Base-by-base conservation (phyloP, 805 yeast genomes). In the Dipodascus geniculatus region DNA sequence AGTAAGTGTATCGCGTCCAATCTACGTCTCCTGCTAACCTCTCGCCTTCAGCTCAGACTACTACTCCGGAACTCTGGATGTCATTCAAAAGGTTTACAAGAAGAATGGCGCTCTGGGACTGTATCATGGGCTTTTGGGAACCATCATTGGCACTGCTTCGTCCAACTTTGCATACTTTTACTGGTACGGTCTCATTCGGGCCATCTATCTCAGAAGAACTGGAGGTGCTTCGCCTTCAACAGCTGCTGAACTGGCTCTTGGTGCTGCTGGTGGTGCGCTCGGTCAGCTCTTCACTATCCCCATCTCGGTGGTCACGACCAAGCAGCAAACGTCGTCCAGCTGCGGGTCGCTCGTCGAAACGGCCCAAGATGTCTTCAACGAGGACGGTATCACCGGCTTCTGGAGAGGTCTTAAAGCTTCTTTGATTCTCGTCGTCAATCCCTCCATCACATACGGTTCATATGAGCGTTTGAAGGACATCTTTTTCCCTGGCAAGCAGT, bases 331-430 rank as follows among this genome's bases (percentile, higher is more conserved):
- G 2, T 14, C 24, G 3, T 3, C 6, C 4, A 17, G 4, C 19
- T 22, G 48, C 42, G 48, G 50, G 42, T 28, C 53, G 53, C 70
- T 80, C n/a, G 48, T 70, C 2, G 65, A 64, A 17, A 68, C 78
- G 3, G 76, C 77, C 9, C 58, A 74, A 55, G 78, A 80, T 51
- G 80, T 86, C 51, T 66, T 79, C 38, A 69, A 71, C 20, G 80
- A 80, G 23, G 86, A 85, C 60, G 91, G 93, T 2, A 58, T 81
- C 38, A 66, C 75, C 20, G 91, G 91, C 0, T 77, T 86, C 55
- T 87, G 95, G 95, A 77, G 81, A 59, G 96, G 96, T 0, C 74
- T 87, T 54, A 83, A 87, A 66, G 95, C 88, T 4, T 80, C 87
- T 4, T 67, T 87, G 61, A 84, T 87, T 9, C 75, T 87, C 51